Conservation (phyloP, 345 rosid species). For the Gossypium rotundifolium region DNA sequence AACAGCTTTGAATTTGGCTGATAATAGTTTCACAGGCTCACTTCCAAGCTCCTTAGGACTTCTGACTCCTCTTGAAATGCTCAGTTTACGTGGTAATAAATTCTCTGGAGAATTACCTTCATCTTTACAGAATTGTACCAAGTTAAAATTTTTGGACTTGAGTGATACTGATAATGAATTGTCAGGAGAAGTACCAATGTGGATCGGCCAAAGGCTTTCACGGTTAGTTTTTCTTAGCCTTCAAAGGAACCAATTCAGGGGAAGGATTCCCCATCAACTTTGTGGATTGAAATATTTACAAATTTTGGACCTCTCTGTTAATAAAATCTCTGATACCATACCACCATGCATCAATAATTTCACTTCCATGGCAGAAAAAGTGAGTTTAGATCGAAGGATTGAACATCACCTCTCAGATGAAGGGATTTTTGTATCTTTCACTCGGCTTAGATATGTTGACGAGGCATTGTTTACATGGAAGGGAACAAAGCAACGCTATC, state of each 20-base stretch:
- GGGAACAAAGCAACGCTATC: constrained; percentile 7
- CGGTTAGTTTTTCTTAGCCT: not conserved
- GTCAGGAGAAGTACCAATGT: not conserved
- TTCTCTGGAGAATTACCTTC: not conserved
- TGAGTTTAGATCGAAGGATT: not conserved
- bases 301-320: not conserved
- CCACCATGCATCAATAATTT: not conserved
- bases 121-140: not conserved
- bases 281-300: not conserved
- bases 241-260: not conserved
- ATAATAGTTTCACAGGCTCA: not conserved
- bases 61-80: not conserved
- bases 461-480: constrained; percentile 24
- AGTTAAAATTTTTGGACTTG: not conserved
- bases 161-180: not conserved
- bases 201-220: not conserved
- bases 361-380: not conserved
- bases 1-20: not conserved
- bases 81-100: not conserved
- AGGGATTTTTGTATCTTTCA: too few relatives aligned
- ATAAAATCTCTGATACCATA: not conserved
- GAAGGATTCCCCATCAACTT: not conserved
- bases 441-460: not conserved
- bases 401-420: not conserved
- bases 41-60: not conserved